Conservation (phyloP, 805 yeast species). For the Wickerhamiella azyma region DNA sequence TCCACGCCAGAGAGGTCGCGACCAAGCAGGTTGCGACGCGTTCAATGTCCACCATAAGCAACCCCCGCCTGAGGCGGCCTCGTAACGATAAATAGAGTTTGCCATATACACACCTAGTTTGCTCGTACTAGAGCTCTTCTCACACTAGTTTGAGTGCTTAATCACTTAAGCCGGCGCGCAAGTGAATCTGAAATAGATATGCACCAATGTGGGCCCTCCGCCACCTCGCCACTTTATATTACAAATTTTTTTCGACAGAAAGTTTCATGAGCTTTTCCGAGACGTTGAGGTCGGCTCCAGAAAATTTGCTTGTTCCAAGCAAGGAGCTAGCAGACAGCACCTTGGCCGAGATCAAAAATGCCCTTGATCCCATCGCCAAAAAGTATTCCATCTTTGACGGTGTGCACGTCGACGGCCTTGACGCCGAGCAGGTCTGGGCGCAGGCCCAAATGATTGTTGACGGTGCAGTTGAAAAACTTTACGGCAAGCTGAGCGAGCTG, state of each 20-base stretch:
- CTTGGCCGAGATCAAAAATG: constrained; percentile 28
- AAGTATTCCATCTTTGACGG: constrained; percentile 59
- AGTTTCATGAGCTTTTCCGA: not conserved
- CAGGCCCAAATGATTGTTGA: constrained; percentile 79
- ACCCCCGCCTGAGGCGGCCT: too few relatives aligned
- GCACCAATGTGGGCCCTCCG: not conserved
- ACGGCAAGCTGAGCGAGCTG: constrained; percentile 30
- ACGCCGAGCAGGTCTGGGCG: constrained; percentile 85
- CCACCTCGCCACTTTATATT: not conserved
- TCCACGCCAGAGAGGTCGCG: not conserved
- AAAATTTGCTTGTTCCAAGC: constrained; percentile 10
- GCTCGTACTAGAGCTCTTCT: too few relatives aligned
- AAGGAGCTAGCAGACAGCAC: constrained; percentile 17
- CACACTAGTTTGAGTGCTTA: too few relatives aligned
- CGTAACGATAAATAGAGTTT: not conserved
- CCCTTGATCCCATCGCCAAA: constrained; percentile 46
- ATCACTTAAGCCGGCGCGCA: too few relatives aligned
- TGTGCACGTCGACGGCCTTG: constrained; percentile 71
- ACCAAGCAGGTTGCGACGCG: not conserved
- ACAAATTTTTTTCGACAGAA: not conserved
- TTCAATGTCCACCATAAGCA: not conserved
- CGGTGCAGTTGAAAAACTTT: constrained; percentile 50
- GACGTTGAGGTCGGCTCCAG: constrained; percentile 5
- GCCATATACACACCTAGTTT: not conserved
- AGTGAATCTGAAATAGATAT: not conserved